A percentile compares a stretch with the other conserved stretches of the same genome.
These are phyloP conservation scores for Spergularia marina DNA, from an alignment of 148 eudicot genomes.

Conservation along the genomic window DNA sequence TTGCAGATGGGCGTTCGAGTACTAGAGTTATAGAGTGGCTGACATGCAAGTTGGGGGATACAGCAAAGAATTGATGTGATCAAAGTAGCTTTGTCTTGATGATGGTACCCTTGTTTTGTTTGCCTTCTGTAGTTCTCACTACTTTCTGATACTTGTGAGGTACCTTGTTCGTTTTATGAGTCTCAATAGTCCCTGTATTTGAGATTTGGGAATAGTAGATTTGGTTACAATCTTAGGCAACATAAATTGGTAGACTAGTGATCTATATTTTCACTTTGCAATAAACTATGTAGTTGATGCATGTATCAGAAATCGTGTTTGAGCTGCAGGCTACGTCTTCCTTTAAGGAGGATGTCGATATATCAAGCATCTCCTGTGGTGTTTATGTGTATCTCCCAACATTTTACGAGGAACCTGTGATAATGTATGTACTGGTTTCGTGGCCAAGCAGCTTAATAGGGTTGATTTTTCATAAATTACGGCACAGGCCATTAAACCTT, in stretches of 20 bases:
- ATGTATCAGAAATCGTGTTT: neutral
- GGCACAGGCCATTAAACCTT: too few species aligned
- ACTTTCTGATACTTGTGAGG: conserved; percentile 10
- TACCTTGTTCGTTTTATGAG: conserved; percentile 10
- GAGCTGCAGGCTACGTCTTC: neutral
- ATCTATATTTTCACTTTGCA: neutral
- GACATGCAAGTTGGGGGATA: conserved; percentile 14
- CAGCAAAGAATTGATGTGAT: conserved; percentile 16
- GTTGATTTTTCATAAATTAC: too few species aligned
- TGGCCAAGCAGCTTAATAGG: too few species aligned
- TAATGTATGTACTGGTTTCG: too few species aligned
- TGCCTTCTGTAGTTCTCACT: conserved; percentile 20
- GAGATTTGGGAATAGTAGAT: conserved; percentile 13
- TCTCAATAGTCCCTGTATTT: conserved; percentile 18
- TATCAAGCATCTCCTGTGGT: too few species aligned
- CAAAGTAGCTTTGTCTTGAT: conserved; percentile 9
- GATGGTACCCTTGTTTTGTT: conserved; percentile 11
- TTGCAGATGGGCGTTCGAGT: conserved; percentile 26
- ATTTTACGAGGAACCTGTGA: too few species aligned
- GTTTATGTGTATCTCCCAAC: too few species aligned
- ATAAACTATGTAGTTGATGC: neutral
- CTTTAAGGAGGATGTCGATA: neutral
- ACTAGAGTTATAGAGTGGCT: conserved; percentile 11
- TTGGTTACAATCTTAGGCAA: conserved; percentile 4
- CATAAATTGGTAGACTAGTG: conserved; percentile 13